These are phyloP conservation scores for Tritrichomonas musculus DNA, from an alignment of 208 protist species.

Conservation along the genomic window DNA sequence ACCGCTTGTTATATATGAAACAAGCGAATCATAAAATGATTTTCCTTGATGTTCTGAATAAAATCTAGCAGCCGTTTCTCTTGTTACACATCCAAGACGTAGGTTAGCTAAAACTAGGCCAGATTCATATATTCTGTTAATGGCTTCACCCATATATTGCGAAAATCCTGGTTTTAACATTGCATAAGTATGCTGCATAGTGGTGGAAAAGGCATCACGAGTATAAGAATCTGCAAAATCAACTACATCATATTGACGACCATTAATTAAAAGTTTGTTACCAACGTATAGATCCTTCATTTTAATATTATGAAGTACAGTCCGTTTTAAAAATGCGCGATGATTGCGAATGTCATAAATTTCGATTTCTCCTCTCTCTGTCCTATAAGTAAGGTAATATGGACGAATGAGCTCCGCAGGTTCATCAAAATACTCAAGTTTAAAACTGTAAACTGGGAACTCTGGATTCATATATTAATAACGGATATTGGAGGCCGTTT, in stretches of 20 bases:
- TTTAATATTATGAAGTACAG: neutral
- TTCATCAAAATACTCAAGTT: constrained; percentile 17
- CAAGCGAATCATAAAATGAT: neutral
- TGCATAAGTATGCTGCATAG: neutral
- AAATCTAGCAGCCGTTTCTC: neutral
- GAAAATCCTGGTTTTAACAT: constrained; percentile 4
- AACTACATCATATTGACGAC: constrained; percentile 17
- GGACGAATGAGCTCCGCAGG: neutral
- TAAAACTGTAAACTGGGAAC: neutral
- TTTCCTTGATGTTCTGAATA: constrained; percentile 15
- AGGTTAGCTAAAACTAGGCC: neutral
- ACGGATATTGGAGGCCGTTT: too few relatives aligned
- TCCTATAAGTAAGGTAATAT: neutral
- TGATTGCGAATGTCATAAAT: neutral
- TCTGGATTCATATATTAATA: constrained; percentile 3
- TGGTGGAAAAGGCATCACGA: neutral
- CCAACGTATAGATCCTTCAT: neutral
- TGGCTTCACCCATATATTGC: neutral
- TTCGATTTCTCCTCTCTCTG: neutral
- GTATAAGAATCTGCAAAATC: constrained; percentile 4
- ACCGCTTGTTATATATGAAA: neutral
- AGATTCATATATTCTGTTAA: neutral
- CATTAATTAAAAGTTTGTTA: neutral
- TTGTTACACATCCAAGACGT: neutral
- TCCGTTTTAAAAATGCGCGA: neutral